Base-by-base conservation (phyloP, 176 grass and related monocot genomes). In the Oryza meyeriana region DNA sequence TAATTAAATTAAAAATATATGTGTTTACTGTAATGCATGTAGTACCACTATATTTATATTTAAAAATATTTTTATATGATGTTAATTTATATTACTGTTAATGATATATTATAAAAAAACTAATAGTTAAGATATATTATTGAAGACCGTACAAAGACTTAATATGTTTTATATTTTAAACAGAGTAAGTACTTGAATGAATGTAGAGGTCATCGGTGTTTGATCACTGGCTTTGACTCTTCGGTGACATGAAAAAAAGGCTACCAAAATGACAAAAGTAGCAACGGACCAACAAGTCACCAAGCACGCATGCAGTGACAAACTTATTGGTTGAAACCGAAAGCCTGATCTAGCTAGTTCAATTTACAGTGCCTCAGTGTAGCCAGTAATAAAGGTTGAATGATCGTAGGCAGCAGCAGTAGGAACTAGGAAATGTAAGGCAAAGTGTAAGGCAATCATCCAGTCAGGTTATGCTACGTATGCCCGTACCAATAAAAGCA, bases 241-340 rank as follows among this genome's bases (percentile, higher is more conserved):
- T 40, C 1, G 65, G 20, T 38, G 41, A 13, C 64, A 35, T 40
- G 1, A 63, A 38, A 57, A 38, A 57, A 39, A 74, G 69, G 45
- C 75, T 69, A 79, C 50, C 17, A 31, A 73, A 84, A 88, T 66
- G 81, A 31, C 29, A 74, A 79, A 20, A 47, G 29, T 79, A 84
- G 81, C 75, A 2, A 10, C 27, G 36, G 61, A n/a, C 42, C 80
- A 28, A 40, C 20, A 31, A 58, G 68, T 83, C 32, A 6, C 57
- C 42, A 18, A 35, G 35, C 8, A 30, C 20, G 12, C 81, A 36
- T 28, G 8, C 75, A 24, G 1, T 44, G 81, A 66, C 75, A 61
- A 76, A 34, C 13, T 74, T 47, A 34, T 5, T 33, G 22, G 34
- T 27, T 77, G 50, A 82, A 76, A n/a, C 38, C 55, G 12, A 31